These are phyloP conservation scores for Stylosanthes scabra DNA, from an alignment of 331 rosid species.

Conservation along the genomic window DNA sequence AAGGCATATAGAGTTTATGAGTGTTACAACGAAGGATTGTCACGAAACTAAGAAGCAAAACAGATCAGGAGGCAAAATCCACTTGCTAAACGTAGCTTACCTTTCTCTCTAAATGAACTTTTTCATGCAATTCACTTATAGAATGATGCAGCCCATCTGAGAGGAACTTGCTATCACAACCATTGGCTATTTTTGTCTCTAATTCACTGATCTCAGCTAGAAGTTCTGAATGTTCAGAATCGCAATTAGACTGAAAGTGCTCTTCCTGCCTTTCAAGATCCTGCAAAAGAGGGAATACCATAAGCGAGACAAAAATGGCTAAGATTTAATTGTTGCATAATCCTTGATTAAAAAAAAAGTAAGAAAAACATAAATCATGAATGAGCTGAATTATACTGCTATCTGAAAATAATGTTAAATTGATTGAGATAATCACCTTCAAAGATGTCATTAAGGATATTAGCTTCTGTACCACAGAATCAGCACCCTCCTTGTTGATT, in stretches of 20 bases:
- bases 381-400: not conserved
- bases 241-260: conserved; percentile 44
- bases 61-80: conserved; percentile 15
- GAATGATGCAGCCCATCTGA: conserved; percentile 52
- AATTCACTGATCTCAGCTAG: conserved; percentile 59
- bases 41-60: not conserved
- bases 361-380: too few species aligned
- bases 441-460: conserved; percentile 47
- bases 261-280: conserved; percentile 66
- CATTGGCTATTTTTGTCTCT: conserved; percentile 61
- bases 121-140: conserved; percentile 55
- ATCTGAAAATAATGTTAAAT: not conserved
- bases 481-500: conserved; percentile 57
- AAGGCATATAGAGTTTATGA: conserved; percentile 2
- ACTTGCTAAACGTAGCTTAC: conserved; percentile 45
- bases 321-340: too few species aligned
- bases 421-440: conserved; percentile 57
- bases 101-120: conserved; percentile 64
- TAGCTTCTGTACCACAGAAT: conserved; percentile 59
- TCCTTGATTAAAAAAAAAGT: too few species aligned
- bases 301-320: conserved; percentile 24
- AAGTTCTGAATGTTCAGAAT: conserved; percentile 51
- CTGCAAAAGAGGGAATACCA: conserved; percentile 52
- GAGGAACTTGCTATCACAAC: conserved; percentile 45
- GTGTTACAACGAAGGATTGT: conserved; percentile 27